These are phyloP conservation scores for Acorus gramineus DNA, from an alignment of 106 monocot genomes.

Conservation along the genomic window DNA sequence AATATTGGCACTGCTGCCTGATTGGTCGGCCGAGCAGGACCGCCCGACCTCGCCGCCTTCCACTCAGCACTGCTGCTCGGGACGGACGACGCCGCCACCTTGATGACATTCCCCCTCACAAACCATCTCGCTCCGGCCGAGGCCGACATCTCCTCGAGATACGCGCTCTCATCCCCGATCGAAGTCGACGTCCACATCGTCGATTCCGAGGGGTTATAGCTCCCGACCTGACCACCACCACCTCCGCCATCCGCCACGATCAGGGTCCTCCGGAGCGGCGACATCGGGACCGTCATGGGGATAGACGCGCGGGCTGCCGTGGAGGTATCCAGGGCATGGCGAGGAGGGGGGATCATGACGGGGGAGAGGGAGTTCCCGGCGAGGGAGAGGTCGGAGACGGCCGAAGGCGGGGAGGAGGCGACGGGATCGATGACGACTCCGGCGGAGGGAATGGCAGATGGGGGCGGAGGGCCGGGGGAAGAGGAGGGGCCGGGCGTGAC, in stretches of 20 bases:
- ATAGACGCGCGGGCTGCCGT: too few relatives aligned
- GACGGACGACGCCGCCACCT: background rate
- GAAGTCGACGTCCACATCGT: constrained; percentile 28
- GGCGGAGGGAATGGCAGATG: constrained; percentile 4
- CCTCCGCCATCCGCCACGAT: background rate
- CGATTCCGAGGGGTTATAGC: constrained; percentile 56
- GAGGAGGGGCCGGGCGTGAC: constrained; percentile 9
- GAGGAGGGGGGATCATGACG: constrained; percentile 80
- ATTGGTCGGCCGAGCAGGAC: too few relatives aligned
- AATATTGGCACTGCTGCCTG: too few relatives aligned
- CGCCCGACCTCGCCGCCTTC: constrained; percentile 20
- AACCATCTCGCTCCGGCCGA: background rate
- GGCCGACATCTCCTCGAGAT: constrained; percentile 12
- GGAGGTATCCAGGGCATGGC: constrained; percentile 24
- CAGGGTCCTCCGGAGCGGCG: constrained; percentile 20
- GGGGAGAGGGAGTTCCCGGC: constrained; percentile 43
- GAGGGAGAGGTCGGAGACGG: constrained; percentile 17
- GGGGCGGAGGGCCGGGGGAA: constrained; percentile 4
- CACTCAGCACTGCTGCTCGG: constrained; percentile 9
- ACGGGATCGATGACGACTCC: too few relatives aligned
- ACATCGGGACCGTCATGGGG: background rate
- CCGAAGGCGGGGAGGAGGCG: background rate
- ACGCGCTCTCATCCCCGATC: constrained; percentile 39
- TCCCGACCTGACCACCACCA: constrained; percentile 26
- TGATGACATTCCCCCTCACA: too few relatives aligned